Evolutionary conservation across 2,329 filamentous ascomycete genomes (phyloP), one percentile per base, ranked within the genome.

Genomic region (Fusarium redolens): DNA sequence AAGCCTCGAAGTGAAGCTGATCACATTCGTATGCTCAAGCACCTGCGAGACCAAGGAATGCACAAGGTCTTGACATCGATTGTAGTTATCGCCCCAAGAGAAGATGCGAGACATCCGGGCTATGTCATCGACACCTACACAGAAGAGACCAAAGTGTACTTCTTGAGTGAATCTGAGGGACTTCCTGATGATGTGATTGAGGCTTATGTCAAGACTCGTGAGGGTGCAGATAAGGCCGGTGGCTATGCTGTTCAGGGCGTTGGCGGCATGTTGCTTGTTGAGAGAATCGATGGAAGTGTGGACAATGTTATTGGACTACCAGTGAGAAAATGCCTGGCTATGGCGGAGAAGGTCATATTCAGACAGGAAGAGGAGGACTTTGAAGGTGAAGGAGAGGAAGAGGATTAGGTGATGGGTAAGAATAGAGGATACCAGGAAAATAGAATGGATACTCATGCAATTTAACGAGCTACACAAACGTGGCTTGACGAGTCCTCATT

Each of bases 261-360:
- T 15, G 96, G 93, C 3, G 92, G 93, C 13, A 91, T 98, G 80
- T 86, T 99, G 67, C 83, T 99, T 64, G 91, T 99, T 17, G 95
- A 98, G 81, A 92, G 88, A 81, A 93, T 99, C 73, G 93, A 97
- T 72, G 96, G 96, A 15, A 91, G 90, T 61, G 93, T 94, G 78
- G 96, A 99, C 85, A 98, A 98, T 81, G 96, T 98, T 3, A 91
- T 99, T 33, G 96, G 96, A 1, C 81, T 99, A 81, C 96, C 96
- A 12, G 86, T 98, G 72, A 89, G 94, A 75, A 88, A 89, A 74
- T 93, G 91, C 17, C 80, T 99, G 81, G 90, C 90, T 79, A 82
- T 98, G 77, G 96, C 97, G 67, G 96, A 98, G 85, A 93, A 92
- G 85, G 93, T 95, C n/a, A 86, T 98, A 72, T 91, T 92, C 76